phyloP scores from a whole-genome alignment of 2,329 filamentous ascomycete species.

The Ilyonectria sp. region DNA sequence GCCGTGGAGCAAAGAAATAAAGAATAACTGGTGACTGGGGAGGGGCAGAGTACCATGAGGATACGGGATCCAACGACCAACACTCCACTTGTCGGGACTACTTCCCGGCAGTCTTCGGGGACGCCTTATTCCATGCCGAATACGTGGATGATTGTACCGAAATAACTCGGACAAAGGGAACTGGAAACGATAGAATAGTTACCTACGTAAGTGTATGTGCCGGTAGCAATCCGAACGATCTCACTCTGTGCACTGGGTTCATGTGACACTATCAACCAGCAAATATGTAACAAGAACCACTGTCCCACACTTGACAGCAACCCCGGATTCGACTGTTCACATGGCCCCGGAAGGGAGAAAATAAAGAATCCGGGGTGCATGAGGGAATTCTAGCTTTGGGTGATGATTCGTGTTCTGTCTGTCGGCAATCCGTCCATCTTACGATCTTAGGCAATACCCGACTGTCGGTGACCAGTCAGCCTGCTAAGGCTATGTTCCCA shows the following conservation, averaged over 20 bases:
- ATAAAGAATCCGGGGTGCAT: conserved; percentile 17
- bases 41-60: not conserved
- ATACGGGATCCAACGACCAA: not conserved
- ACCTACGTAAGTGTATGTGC: not conserved
- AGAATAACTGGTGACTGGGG: not conserved
- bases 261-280: not conserved
- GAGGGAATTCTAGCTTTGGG: not conserved
- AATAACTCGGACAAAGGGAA: no score
- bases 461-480: not conserved
- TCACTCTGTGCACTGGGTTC: not conserved
- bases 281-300: conserved; percentile 23
- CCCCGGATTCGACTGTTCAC: not conserved
- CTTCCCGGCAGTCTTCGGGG: not conserved
- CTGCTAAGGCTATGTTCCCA: not conserved
- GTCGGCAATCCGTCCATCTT: conserved; percentile 16
- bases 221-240: not conserved
- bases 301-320: conserved; percentile 2
- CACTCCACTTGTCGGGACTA: not conserved
- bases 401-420: not conserved
- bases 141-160: not conserved
- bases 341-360: conserved; percentile 2
- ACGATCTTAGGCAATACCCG: not conserved
- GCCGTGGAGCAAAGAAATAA: not conserved
- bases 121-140: not conserved
- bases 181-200: not conserved